Evolutionary conservation across 2,329 filamentous ascomycete genomes (phyloP), one percentile per base, ranked within the genome.

Genomic region (Knoxdaviesia capensis): DNA sequence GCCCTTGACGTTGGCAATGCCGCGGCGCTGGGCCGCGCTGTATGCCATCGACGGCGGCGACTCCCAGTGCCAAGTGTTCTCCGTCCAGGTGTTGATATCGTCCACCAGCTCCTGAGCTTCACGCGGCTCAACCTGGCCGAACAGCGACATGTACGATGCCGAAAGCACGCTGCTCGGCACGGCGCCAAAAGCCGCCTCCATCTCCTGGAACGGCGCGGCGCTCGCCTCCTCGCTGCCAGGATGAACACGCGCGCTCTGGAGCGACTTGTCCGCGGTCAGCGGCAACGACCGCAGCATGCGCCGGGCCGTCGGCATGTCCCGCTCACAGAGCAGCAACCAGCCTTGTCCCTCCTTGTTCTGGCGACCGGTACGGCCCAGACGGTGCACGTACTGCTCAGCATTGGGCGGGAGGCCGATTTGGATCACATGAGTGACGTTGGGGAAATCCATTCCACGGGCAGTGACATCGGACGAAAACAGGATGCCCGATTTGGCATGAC

Each of bases 361-460:
- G 52, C 84, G 77, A 43, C 69, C 82, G 6, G 82, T 88, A 47
- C 82, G 79, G 41, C 81, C 81, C 36, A 86, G 63, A 45, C 81
- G 74, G 57, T 86, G 81, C 45, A 87, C 80, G 53, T 86, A 86
- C 34, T 76, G 72, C 53, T 84, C 79, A 31, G 74, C 68, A 46
- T 72, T 69, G 5, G 65, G 60, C 2, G 81, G 77, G 5, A 70
- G 52, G 47, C 81, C 77, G 10, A 83, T 53, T 52, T 87, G 81
- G 45, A 87, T 76, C 46, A 86, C 80, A 52, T 85, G 80, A n/a
- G 77, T 80, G 28, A 87, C 81, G 42, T 74, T 66, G 31, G 81
- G 81, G 59, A 86, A 86, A 55, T 88, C 82, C 77, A 88, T 85
- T 49, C 82, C 82, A 56, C 82, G 69, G 8, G 82, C 80, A 5